Base-by-base conservation (phyloP, 441 rosid species). In the Theobroma grandiflorum region DNA sequence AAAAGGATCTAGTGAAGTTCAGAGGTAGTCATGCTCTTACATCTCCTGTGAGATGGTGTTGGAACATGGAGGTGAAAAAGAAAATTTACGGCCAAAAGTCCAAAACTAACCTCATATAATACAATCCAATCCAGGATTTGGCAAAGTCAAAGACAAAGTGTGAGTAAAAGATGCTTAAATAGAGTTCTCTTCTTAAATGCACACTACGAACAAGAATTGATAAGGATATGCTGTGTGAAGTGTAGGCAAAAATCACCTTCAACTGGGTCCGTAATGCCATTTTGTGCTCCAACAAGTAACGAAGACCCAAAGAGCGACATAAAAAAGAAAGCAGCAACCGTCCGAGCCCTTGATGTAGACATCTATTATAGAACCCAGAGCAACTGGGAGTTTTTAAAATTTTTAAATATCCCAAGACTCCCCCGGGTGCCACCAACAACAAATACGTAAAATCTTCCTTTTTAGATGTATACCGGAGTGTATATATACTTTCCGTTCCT, bases 241-340 rank as follows among this genome's bases (percentile, higher is more conserved):
- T 22, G 63, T 11, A 35, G 14, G 35, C 31, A 59, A 42, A 67
- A 79, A 49, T 79, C 43, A 91, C 98, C 97, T 94, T 96, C 97
- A 2, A 33, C 79, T 52, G 94, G 98, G 75, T 86, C 81, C 31
- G 98, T 95, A 74, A 91, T 82, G 62, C 10, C 38, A 75, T 80
- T 45, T 77, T 89, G 88, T 65, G 95, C 93, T 75, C 79, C 84
- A 78, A 82, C 74, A 55, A 82, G 82, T 35, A 76, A 61, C 64
- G 89, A 80, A 81, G 88, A 89, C 64, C 80, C 89, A 66, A 77
- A 90, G 18, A 86, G 77, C 26, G 85, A 88, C 73, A 84, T 33
- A 40, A 84, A 61, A 82, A 88, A 71, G 79, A 82, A 67, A 78
- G 78, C 84, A 77, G 79, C 81, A 79, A 67, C 65, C 3, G 57